Evolutionary conservation across 1,284 basidiomycete species (phyloP).

Genomic region (Sanguinoderma infundibulare): DNA sequence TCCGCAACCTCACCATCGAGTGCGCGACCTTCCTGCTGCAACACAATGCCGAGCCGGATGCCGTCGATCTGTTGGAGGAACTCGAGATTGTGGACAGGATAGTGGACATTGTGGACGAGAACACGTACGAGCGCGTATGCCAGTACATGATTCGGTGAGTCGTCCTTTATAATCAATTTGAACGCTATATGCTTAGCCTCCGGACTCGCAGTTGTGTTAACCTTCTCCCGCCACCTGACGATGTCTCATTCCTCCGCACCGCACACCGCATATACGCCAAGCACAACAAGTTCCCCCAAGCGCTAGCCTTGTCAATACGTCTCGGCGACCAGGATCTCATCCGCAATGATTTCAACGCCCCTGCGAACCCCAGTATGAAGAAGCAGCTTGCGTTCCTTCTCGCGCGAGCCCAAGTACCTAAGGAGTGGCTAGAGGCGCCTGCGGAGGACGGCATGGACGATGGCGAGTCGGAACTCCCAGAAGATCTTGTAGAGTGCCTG

Average conservation of each 20-base stretch:
- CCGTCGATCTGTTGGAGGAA: conserved; percentile 95
- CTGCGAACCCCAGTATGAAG: conserved; percentile 92
- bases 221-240: conserved; percentile 93
- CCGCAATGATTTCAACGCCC: conserved; percentile 84
- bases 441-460: conserved; percentile 62
- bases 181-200: conserved; percentile 8
- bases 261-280: conserved; percentile 92
- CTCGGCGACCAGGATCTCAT: conserved; percentile 86
- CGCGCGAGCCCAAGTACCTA: conserved; percentile 89
- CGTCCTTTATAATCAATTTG: neutral
- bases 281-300: conserved; percentile 91
- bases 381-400: conserved; percentile 95
- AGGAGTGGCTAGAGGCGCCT: conserved; percentile 81
- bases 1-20: conserved; percentile 80
- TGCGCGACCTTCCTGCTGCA: conserved; percentile 92
- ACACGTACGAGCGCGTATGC: conserved; percentile 94
- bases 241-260: conserved; percentile 88
- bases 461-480: conserved; percentile 71
- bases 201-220: conserved; percentile 76
- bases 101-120: conserved; percentile 79
- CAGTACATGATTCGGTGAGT: conserved; percentile 95
- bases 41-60: conserved; percentile 98
- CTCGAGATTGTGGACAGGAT: conserved; percentile 90
- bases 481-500: conserved; percentile 85
- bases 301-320: conserved; percentile 86